phyloP scores from a whole-genome alignment of 768 basidiomycete genomes.

The Mycena alexandri region DNA sequence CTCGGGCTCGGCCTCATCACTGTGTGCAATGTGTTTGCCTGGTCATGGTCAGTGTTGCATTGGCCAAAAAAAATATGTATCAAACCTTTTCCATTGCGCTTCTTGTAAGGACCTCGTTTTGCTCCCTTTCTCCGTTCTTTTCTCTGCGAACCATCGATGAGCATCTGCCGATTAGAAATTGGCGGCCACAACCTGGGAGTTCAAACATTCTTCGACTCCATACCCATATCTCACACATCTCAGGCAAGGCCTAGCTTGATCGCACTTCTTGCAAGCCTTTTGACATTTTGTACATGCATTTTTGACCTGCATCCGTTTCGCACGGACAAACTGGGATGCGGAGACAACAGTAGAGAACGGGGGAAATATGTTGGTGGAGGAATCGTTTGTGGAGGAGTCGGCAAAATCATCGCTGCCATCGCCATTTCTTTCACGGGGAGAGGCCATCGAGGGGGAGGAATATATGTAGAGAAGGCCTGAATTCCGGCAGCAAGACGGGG shows the following conservation, averaged over 20 bases:
- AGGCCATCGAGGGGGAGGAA: constrained; percentile 46
- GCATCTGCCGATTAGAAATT: constrained; percentile 40
- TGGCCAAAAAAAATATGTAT: background rate
- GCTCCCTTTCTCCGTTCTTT: constrained; percentile 79
- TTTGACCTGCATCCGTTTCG: constrained; percentile 89
- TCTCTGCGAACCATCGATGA: constrained; percentile 48
- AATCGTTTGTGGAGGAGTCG: constrained; percentile 43
- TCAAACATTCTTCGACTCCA: constrained; percentile 80
- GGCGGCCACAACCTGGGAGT: constrained; percentile 61
- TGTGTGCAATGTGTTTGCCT: constrained; percentile 9
- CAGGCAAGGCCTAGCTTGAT: constrained; percentile 91
- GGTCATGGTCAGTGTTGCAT: background rate
- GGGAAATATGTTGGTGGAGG: constrained; percentile 56
- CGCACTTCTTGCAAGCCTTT: constrained; percentile 91
- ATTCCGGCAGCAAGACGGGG: background rate
- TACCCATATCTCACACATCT: constrained; percentile 88
- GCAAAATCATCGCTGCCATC: constrained; percentile 48
- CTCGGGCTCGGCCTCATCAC: background rate
- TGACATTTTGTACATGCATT: constrained; percentile 93
- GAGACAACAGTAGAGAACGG: constrained; percentile 72
- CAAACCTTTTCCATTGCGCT: constrained; percentile 72
- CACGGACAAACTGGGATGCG: constrained; percentile 4
- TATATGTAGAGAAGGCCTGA: background rate
- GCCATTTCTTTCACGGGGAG: constrained; percentile 48
- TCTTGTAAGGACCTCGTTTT: constrained; percentile 76